Conservation (phyloP, 129 eudicot genomes). For the Flaveria trinervia region DNA sequence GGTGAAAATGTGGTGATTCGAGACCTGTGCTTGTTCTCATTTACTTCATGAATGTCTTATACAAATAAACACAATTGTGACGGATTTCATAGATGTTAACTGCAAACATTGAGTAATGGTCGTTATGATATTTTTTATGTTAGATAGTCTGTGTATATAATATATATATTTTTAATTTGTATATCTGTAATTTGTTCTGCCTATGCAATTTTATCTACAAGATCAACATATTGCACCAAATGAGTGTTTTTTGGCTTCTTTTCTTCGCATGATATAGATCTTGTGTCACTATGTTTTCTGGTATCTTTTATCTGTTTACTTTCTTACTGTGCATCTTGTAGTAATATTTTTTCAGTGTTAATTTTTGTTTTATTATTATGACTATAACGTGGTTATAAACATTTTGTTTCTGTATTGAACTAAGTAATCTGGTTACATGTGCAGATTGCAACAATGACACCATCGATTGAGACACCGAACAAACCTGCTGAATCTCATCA, state of each 20-base stretch:
- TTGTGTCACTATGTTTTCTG: slow-evolving; percentile 2
- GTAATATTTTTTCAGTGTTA: background rate
- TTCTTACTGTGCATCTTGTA: background rate
- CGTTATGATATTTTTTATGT: background rate
- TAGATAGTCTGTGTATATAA: too few relatives aligned
- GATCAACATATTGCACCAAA: slow-evolving; percentile 16
- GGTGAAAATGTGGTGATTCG: slow-evolving; percentile 6
- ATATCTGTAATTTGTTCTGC: background rate
- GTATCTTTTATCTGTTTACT: slow-evolving; percentile 8
- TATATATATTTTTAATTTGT: too few relatives aligned
- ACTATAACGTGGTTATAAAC: slow-evolving; percentile 4
- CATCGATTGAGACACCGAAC: slow-evolving; percentile 57
- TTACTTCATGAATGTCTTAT: background rate
- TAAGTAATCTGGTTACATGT: slow-evolving; percentile 9
- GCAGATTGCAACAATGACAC: slow-evolving; percentile 54
- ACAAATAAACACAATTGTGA: background rate
- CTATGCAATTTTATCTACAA: slow-evolving; percentile 24
- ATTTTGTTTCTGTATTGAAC: slow-evolving; percentile 15
- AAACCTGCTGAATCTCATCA: slow-evolving; percentile 44
- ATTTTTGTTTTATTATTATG: background rate
- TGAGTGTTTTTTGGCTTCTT: slow-evolving; percentile 14
- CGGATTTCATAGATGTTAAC: background rate
- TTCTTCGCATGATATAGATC: background rate
- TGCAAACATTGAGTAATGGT: background rate
- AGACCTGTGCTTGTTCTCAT: slow-evolving; percentile 9